Base-by-base conservation (phyloP, 148 eudicot genomes). In the Cornus kousa region DNA sequence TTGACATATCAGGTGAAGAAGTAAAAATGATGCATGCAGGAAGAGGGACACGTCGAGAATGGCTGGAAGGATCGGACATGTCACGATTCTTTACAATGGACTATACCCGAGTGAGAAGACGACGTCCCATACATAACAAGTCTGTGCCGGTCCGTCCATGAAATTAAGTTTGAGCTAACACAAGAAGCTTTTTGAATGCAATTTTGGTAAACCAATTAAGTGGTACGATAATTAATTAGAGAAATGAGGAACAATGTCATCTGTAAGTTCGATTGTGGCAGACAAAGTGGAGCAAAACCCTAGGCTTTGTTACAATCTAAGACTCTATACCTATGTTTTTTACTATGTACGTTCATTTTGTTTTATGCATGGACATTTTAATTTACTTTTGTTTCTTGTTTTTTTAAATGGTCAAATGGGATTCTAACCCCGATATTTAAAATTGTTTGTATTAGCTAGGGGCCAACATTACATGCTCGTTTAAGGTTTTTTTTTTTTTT, bases 51-150 rank as follows among this genome's bases (percentile, higher is more conserved):
- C 22, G 75, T 79, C 68, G 23, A 78, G 74, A 85, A 59, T 73
- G 78, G 85, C 74, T 73, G 3, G 82, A 84, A 55, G 73, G 62
- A 28, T 75, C 62, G 20, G 82, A 77, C 67, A 76, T 78, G 57
- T 75, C 86, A 9, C 80, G 85, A 8, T 73, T 83, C 71, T 84
- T 79, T 43, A 88, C 86, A 16, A 88, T 88, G 92, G 93, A 90
- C 84, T 92, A 92, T 78, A 24, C 78, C 12, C 74, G 79, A 71
- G 86, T 90, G 32, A 82, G 84, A 83, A 85, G 87, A 84, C 75
- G 94, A 76, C 87, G 87, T 20, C 91, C 93, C 53, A 85, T 90
- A 50, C 94, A 89, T 73, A 89, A 92, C 85, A 88, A 86, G 80
- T 83, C 86, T 4, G n/a, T 84, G 46, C 90, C 84, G 20, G 69